Evolutionary conservation across 2,329 filamentous ascomycete genomes (phyloP).

Genomic region (Dactylellina parvicollis): DNA sequence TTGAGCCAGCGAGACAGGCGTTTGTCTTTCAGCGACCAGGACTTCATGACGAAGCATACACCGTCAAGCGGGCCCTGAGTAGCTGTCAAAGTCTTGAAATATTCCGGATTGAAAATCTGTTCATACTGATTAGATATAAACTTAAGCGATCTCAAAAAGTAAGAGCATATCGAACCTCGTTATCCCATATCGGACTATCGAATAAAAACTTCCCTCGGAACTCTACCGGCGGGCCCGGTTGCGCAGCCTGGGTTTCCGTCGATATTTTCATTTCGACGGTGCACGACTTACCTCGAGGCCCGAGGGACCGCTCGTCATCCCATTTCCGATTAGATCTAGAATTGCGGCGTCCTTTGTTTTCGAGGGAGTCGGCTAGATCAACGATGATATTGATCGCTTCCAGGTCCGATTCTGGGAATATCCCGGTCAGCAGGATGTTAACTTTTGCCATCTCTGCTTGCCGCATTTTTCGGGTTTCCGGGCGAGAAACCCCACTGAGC

Average conservation of each 20-base stretch:
- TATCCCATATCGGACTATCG: slow-evolving; percentile 3
- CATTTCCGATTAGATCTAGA: background rate
- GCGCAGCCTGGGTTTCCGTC: background rate
- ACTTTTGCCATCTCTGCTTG: slow-evolving; percentile 6
- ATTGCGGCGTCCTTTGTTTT: background rate
- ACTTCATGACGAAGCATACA: slow-evolving; percentile 4
- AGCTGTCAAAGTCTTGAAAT: slow-evolving; percentile 1
- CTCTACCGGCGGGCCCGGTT: background rate
- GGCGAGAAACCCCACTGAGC: too few species aligned
- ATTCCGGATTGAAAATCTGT: slow-evolving; percentile 1
- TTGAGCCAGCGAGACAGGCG: slow-evolving; percentile 11
- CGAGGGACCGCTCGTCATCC: background rate
- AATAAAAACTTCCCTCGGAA: background rate
- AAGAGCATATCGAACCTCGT: slow-evolving; percentile 2
- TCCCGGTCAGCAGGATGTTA: slow-evolving; percentile 3
- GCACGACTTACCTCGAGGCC: background rate
- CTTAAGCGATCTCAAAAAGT: background rate
- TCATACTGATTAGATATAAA: background rate
- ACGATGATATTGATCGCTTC: background rate
- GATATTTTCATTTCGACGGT: background rate
- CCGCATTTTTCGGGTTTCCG: too few species aligned
- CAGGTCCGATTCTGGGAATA: background rate
- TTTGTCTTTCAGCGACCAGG: slow-evolving; percentile 1
- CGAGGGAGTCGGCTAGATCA: background rate
- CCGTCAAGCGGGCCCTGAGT: background rate